Evolutionary conservation across 192 early-diverging fungal genomes (phyloP).

Genomic region (Globomyces pollinis-pini): DNA sequence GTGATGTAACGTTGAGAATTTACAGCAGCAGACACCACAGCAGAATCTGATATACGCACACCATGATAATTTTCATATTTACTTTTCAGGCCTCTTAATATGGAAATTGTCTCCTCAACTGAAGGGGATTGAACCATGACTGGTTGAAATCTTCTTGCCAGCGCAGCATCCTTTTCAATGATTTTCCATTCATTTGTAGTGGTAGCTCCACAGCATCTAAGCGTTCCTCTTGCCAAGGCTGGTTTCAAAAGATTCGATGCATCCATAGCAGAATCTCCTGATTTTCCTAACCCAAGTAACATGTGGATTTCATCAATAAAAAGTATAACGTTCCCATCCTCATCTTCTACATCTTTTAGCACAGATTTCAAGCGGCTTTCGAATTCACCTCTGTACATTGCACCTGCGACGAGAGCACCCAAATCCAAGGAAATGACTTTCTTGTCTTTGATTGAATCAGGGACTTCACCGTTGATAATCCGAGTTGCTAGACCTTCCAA

Average conservation of each 20-base stretch:
- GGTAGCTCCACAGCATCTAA: slow-evolving; percentile 84
- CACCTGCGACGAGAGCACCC: slow-evolving; percentile 72
- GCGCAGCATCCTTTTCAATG: slow-evolving; percentile 63
- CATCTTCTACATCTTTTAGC: slow-evolving; percentile 77
- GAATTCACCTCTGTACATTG: slow-evolving; percentile 86
- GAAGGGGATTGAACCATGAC: slow-evolving; percentile 53
- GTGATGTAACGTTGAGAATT: slow-evolving; percentile 60
- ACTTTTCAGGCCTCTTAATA: slow-evolving; percentile 59
- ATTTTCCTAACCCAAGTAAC: slow-evolving; percentile 82
- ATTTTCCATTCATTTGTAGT: slow-evolving; percentile 84
- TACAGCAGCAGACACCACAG: slow-evolving; percentile 53
- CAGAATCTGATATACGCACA: slow-evolving; percentile 51
- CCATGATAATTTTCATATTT: slow-evolving; percentile 63
- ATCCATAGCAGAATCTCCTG: slow-evolving; percentile 76
- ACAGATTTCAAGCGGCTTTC: slow-evolving; percentile 88
- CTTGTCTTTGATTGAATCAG: slow-evolving; percentile 64
- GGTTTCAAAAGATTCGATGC: slow-evolving; percentile 89
- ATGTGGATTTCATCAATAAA: slow-evolving; percentile 92
- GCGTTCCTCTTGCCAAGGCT: slow-evolving; percentile 80
- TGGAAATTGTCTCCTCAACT: slow-evolving; percentile 56
- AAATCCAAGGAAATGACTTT: slow-evolving; percentile 79
- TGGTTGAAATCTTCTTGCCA: slow-evolving; percentile 57
- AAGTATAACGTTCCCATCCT: slow-evolving; percentile 71
- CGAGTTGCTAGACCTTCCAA: slow-evolving; percentile 83
- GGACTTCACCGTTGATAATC: slow-evolving; percentile 78